Percentiles rank a stretch among this genome's conserved stretches.
Evolutionary conservation across 2,329 filamentous ascomycete genomes (phyloP).

Genomic region (Ceratocystiopsis sp.): DNA sequence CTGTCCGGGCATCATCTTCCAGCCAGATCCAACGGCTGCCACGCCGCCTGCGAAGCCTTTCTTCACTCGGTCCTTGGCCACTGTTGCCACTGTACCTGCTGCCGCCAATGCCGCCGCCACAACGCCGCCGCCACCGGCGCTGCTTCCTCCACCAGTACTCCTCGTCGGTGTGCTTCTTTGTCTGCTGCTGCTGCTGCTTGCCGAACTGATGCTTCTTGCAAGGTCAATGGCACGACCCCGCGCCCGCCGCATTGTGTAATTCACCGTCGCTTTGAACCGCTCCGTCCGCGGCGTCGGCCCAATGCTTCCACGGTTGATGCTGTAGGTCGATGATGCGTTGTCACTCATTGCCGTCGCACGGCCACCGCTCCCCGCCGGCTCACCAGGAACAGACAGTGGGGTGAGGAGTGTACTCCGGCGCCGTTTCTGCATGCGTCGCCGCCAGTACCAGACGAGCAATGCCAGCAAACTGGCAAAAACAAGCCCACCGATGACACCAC

Average conservation of each 20-base stretch:
- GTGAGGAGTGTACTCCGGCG: slow-evolving; percentile 32
- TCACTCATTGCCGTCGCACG: slow-evolving; percentile 8
- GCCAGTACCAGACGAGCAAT: slow-evolving; percentile 33
- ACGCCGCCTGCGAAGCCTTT: too few species aligned
- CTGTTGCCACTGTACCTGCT: slow-evolving; percentile 15
- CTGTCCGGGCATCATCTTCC: too few species aligned
- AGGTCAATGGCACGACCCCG: slow-evolving; percentile 18
- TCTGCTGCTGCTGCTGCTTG: slow-evolving; percentile 18
- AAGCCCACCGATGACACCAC: slow-evolving; percentile 32
- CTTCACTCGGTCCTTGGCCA: slow-evolving; percentile 17
- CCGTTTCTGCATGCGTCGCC: slow-evolving; percentile 23
- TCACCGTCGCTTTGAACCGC: slow-evolving; percentile 23
- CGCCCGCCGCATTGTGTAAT: slow-evolving; percentile 19
- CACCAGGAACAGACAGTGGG: slow-evolving; percentile 26
- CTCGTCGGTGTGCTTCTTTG: slow-evolving; percentile 9
- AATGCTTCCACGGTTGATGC: slow-evolving; percentile 28
- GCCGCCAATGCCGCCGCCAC: neutral
- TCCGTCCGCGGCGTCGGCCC: slow-evolving; percentile 29
- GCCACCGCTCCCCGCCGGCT: slow-evolving; percentile 8
- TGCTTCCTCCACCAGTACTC: slow-evolving; percentile 6
- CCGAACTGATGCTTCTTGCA: too few species aligned
- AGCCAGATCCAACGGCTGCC: too few species aligned
- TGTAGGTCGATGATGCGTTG: slow-evolving; percentile 16
- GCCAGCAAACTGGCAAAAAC: slow-evolving; percentile 27
- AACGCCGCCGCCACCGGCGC: slow-evolving; percentile 9